Conservation (phyloP, 805 yeast genomes). For the Myxozyma kluyveri region DNA sequence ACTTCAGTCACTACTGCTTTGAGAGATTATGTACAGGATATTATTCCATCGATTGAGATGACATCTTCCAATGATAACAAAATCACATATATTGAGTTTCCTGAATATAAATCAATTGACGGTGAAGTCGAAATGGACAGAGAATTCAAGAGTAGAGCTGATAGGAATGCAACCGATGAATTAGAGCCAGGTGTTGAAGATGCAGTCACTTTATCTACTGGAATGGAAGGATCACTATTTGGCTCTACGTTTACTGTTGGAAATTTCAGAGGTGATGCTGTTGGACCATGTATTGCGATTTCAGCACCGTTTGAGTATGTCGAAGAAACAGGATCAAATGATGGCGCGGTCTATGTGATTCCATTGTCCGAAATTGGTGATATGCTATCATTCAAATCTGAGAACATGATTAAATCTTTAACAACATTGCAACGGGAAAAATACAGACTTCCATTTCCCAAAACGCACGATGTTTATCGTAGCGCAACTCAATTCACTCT, state of each 20-base stretch:
- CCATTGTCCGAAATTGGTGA: constrained; percentile 24
- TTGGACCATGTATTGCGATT: constrained; percentile 47
- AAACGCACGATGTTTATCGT: background rate
- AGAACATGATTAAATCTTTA: background rate
- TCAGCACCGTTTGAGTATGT: constrained; percentile 49
- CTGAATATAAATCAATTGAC: background rate
- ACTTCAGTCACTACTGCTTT: constrained; percentile 8
- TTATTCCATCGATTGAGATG: constrained; percentile 6
- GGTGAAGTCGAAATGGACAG: background rate
- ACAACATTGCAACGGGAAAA: background rate
- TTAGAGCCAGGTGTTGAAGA: too few relatives aligned
- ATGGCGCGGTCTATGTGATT: constrained; percentile 25
- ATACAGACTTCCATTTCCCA: constrained; percentile 7
- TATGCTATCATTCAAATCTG: constrained; percentile 5
- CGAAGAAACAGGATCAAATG: constrained; percentile 13
- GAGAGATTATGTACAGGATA: constrained; percentile 12
- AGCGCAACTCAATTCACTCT: constrained; percentile 25
- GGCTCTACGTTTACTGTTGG: constrained; percentile 49
- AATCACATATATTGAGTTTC: constrained; percentile 15
- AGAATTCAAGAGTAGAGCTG: background rate
- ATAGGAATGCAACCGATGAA: background rate
- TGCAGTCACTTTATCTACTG: constrained; percentile 15
- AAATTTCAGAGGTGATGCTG: constrained; percentile 40
- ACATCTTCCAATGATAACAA: constrained; percentile 8
- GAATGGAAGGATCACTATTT: constrained; percentile 43